Percentiles rank a stretch among this genome's conserved stretches.
These are phyloP conservation scores for Micractinium conductrix DNA, from an alignment of 139 green algal species.

Conservation along the genomic window DNA sequence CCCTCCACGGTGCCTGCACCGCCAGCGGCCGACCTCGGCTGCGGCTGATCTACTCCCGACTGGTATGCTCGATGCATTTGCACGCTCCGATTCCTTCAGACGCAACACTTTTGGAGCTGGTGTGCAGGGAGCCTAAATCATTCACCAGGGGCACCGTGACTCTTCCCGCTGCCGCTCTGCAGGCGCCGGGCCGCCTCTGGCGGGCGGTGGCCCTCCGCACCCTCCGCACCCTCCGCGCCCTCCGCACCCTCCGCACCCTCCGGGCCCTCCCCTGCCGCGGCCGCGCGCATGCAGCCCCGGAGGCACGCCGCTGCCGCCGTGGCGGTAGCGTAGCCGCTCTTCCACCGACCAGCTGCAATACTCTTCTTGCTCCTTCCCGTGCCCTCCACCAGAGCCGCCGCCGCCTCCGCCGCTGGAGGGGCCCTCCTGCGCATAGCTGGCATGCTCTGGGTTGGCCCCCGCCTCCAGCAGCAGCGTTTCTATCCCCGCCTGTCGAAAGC, in stretches of 20 bases:
- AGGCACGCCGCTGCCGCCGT: conserved; percentile 10
- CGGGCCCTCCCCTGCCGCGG: not conserved
- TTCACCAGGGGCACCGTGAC: conserved; percentile 2
- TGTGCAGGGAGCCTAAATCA: too few relatives aligned
- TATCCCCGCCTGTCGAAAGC: not conserved
- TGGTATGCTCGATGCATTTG: too few relatives aligned
- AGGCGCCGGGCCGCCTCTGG: not conserved
- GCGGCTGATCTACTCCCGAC: too few relatives aligned
- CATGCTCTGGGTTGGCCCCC: conserved; percentile 10
- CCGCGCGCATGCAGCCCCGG: not conserved
- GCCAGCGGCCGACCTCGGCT: too few relatives aligned
- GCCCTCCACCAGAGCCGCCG: too few relatives aligned
- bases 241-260: not conserved
- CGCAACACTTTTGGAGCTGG: too few relatives aligned
- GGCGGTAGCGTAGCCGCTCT: conserved; percentile 13
- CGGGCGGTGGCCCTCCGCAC: too few relatives aligned
- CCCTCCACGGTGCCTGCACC: too few relatives aligned
- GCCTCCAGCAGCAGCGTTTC: conserved; percentile 31
- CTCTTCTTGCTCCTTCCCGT: conserved; percentile 2
- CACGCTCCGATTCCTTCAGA: too few relatives aligned
- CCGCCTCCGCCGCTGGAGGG: not conserved
- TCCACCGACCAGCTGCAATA: conserved; percentile 27
- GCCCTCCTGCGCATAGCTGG: not conserved
- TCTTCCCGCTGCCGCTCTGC: not conserved
- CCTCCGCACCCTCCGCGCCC: too few relatives aligned